Evolutionary conservation across 2,329 filamentous ascomycete genomes (phyloP).

Genomic region (Alternaria ethzedia): DNA sequence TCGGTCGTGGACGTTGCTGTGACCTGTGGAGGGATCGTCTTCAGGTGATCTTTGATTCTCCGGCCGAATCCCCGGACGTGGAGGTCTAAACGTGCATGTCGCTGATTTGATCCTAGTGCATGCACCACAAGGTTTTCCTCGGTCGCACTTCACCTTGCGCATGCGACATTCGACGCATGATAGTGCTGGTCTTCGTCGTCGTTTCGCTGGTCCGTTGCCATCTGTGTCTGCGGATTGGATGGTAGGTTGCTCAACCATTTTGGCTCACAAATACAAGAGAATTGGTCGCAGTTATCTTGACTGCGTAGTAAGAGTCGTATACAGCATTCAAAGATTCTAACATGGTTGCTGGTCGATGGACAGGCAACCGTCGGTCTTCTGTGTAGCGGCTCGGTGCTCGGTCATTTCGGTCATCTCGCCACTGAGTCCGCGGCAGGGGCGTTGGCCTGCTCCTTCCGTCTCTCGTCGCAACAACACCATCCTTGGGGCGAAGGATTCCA

Average conservation of each 20-base stretch:
- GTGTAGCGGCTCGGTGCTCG: not conserved
- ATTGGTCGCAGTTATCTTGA: not conserved
- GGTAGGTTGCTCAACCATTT: constrained; percentile 13
- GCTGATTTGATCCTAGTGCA: constrained; percentile 17
- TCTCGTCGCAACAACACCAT: not conserved
- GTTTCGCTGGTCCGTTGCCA: constrained; percentile 27
- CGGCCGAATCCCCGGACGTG: constrained; percentile 6
- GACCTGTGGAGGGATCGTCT: not conserved
- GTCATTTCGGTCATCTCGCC: not conserved
- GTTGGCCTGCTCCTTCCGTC: not conserved
- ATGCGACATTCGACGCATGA: constrained; percentile 39
- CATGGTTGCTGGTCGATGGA: not conserved
- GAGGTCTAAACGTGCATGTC: constrained; percentile 34
- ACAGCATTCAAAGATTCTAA: not conserved
- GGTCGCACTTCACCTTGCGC: constrained; percentile 39
- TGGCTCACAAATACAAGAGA: not conserved
- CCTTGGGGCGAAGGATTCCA: not conserved
- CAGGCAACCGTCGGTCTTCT: not conserved
- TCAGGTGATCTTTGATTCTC: not conserved
- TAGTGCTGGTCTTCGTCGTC: constrained; percentile 33
- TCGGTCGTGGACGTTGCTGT: not conserved
- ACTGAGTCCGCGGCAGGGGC: not conserved
- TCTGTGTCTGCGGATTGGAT: constrained; percentile 19
- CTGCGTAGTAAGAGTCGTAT: not conserved
- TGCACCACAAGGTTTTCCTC: constrained; percentile 27